Percentiles rank a stretch among this genome's conserved stretches.
phyloP scores from a whole-genome alignment of 2,329 filamentous ascomycete genomes.

The Fonsecaea multimorphosa region DNA sequence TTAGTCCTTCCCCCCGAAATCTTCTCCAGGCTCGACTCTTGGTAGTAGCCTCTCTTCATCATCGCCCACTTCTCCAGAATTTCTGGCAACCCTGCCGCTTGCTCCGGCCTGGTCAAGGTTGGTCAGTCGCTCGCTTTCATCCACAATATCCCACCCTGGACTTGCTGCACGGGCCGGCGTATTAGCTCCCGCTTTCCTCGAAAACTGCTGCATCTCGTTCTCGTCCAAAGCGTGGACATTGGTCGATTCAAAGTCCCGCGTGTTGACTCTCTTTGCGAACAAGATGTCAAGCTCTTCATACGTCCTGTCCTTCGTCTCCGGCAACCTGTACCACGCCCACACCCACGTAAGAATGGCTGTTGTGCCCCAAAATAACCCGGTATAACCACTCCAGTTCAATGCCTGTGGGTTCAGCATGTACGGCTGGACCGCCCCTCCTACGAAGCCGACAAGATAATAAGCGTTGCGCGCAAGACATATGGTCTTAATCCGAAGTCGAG shows the following conservation, averaged over 20 bases:
- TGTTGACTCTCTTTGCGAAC: constrained; percentile 31
- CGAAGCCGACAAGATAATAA: constrained; percentile 58
- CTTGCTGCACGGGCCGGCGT: constrained; percentile 35
- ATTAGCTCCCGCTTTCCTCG: neutral
- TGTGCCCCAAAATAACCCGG: constrained; percentile 50
- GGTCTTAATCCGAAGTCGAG: constrained; percentile 60
- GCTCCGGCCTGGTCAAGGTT: constrained; percentile 42
- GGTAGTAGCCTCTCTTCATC: neutral
- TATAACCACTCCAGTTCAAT: constrained; percentile 49
- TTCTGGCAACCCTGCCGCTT: neutral
- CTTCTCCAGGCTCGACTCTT: neutral
- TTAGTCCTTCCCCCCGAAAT: neutral
- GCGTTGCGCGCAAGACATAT: constrained; percentile 59
- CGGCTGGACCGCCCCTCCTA: constrained; percentile 49
- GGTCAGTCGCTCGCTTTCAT: constrained; percentile 31
- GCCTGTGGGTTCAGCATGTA: constrained; percentile 46
- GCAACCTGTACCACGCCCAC: constrained; percentile 45
- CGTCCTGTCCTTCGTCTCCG: constrained; percentile 45
- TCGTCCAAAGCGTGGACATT: constrained; percentile 29
- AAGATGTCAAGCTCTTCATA: constrained; percentile 40
- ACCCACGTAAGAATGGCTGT: constrained; percentile 39
- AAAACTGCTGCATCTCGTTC: constrained; percentile 11
- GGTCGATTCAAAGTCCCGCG: constrained; percentile 31
- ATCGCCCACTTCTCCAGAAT: neutral
- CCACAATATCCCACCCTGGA: constrained; percentile 41